Percentiles rank a stretch among this genome's conserved stretches.
phyloP scores from a whole-genome alignment of 2,329 filamentous ascomycete genomes.

The Colletotrichum sp. region DNA sequence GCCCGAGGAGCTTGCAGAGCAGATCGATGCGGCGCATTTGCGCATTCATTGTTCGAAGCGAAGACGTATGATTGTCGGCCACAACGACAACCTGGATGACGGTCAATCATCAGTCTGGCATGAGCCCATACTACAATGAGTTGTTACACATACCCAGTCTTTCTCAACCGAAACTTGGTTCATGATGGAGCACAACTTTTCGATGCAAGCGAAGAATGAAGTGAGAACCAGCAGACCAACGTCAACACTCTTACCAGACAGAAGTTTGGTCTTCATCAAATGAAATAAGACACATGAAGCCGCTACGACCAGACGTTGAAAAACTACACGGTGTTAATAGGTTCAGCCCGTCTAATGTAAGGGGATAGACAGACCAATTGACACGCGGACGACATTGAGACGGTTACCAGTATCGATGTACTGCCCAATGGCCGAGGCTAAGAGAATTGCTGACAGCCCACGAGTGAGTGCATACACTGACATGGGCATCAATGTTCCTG shows the following conservation, averaged over 20 bases:
- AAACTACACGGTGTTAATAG: conserved; percentile 22
- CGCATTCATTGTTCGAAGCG: conserved; percentile 51
- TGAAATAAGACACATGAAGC: conserved; percentile 6
- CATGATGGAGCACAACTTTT: conserved; percentile 69
- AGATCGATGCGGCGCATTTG: conserved; percentile 69
- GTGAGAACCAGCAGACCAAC: neutral
- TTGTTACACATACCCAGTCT: conserved; percentile 61
- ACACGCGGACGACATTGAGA: conserved; percentile 39
- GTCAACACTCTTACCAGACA: neutral
- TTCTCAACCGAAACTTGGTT: conserved; percentile 74
- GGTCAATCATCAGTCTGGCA: neutral
- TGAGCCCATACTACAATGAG: neutral
- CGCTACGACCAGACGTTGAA: conserved; percentile 17
- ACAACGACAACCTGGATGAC: conserved; percentile 44
- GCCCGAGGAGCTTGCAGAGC: conserved; percentile 62
- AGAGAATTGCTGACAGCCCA: neutral
- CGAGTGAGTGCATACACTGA: conserved; percentile 55
- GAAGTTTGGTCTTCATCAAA: neutral
- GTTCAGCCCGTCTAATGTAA: neutral
- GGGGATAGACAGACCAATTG: conserved; percentile 24
- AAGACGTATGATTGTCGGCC: neutral
- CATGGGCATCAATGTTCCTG: conserved; percentile 55
- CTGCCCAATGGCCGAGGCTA: conserved; percentile 49
- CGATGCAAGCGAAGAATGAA: conserved; percentile 50
- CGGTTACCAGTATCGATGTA: conserved; percentile 51